Conservation (phyloP, 2,329 filamentous ascomycete species). For the Neonectria magnoliae region DNA sequence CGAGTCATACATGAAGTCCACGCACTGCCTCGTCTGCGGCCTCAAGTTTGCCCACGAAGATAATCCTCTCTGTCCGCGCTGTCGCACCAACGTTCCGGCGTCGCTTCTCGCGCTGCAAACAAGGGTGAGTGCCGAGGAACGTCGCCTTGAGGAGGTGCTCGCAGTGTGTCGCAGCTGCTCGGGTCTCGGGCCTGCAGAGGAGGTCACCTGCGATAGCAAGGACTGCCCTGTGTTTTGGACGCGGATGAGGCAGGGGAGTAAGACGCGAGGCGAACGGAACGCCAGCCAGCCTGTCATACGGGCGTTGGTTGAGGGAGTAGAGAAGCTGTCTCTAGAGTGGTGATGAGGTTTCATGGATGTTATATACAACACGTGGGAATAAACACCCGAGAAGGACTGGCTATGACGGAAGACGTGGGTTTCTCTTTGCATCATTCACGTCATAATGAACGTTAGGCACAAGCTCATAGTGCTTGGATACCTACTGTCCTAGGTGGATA, state of each 20-base stretch:
- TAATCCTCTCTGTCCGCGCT: slow-evolving; percentile 65
- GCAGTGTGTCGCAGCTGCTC: slow-evolving; percentile 84
- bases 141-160: slow-evolving; percentile 70
- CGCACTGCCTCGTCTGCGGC: slow-evolving; percentile 79
- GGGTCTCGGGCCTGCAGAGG: slow-evolving; percentile 75
- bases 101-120: slow-evolving; percentile 73
- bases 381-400: background rate
- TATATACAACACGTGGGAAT: background rate
- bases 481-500: background rate
- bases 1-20: slow-evolving; percentile 91
- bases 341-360: slow-evolving; percentile 29
- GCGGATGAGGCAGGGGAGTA: slow-evolving; percentile 69
- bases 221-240: slow-evolving; percentile 95
- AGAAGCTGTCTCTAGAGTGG: slow-evolving; percentile 48
- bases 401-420: background rate
- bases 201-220: slow-evolving; percentile 86
- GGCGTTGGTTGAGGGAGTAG: slow-evolving; percentile 43
- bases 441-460: background rate
- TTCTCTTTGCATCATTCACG: background rate
- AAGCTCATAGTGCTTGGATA: background rate
- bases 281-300: slow-evolving; percentile 46
- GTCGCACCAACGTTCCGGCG: slow-evolving; percentile 62
- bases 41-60: slow-evolving; percentile 43
- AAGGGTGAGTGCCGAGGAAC: slow-evolving; percentile 71
- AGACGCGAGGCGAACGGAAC: slow-evolving; percentile 52